A percentile compares a stretch with the other conserved stretches of the same genome.
These are phyloP conservation scores for Pseudocercospora eumusae DNA, from an alignment of 2,329 filamentous ascomycete species.

Conservation along the genomic window DNA sequence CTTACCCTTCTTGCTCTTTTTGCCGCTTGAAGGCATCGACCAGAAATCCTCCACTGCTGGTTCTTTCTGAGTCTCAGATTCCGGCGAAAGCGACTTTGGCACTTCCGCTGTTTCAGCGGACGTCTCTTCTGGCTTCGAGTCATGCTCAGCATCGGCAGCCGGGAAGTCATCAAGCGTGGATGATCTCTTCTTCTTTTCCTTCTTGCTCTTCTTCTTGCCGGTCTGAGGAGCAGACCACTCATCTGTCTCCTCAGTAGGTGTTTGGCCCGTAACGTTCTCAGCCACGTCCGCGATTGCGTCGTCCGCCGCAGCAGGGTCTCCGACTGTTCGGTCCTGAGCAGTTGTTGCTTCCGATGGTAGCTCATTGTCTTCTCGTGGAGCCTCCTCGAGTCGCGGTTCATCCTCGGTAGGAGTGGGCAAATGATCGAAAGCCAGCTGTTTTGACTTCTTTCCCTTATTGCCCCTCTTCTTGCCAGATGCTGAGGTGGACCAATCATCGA, in stretches of 20 bases:
- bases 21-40: constrained; percentile 18
- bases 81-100: not conserved
- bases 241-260: constrained; percentile 3
- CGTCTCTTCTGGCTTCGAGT: not conserved
- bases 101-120: not conserved
- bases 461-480: constrained; percentile 27
- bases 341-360: too few relatives aligned
- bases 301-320: not conserved
- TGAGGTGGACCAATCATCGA: constrained; percentile 26
- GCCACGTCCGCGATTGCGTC: not conserved
- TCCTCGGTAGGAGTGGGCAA: not conserved
- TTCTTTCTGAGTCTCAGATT: not conserved
- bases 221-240: constrained; percentile 20
- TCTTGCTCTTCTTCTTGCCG: constrained; percentile 31
- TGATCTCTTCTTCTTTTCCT: constrained; percentile 25
- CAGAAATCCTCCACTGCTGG: constrained; percentile 3
- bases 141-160: not conserved
- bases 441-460: constrained; percentile 34
- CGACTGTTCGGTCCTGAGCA: not conserved
- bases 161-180: not conserved
- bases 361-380: too few relatives aligned
- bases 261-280: not conserved
- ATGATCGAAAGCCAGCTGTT: constrained; percentile 15
- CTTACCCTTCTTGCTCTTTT: constrained; percentile 36
- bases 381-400: not conserved